A percentile compares a stretch with the other conserved stretches of the same genome.
These are phyloP conservation scores for Brassica incana DNA, from an alignment of 345 rosid species.

Conservation along the genomic window DNA sequence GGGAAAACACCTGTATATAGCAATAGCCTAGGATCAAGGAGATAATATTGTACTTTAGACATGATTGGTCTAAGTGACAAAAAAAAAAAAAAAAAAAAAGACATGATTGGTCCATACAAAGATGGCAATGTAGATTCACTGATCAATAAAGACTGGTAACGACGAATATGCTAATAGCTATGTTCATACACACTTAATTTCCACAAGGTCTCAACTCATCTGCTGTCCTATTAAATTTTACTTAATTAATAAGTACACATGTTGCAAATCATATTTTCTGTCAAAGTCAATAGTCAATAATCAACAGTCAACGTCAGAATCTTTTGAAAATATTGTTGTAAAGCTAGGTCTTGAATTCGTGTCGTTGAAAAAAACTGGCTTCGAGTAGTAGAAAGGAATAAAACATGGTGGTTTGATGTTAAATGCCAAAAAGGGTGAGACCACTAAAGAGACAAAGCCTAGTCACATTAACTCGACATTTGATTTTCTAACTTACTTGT, in stretches of 20 bases:
- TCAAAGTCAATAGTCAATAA: constrained; percentile 1
- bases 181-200: neutral
- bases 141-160: neutral
- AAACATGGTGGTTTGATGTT: constrained; percentile 4
- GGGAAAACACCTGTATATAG: neutral
- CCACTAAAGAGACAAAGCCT: neutral
- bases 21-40: neutral
- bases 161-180: neutral
- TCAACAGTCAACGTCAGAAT: constrained; percentile 25
- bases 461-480: neutral
- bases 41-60: neutral
- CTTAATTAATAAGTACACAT: neutral
- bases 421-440: neutral
- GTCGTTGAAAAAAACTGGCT: neutral
- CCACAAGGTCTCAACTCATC: neutral
- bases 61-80: neutral
- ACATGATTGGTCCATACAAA: neutral
- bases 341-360: neutral
- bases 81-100: too few species aligned
- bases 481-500: neutral
- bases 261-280: neutral
- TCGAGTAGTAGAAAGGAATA: neutral
- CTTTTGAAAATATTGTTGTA: neutral
- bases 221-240: neutral
- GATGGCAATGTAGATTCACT: constrained; percentile 20